A percentile compares a stretch with the other conserved stretches of the same genome.
Evolutionary conservation across 2,329 filamentous ascomycete species (phyloP).

Genomic region (Geoglossum cookeanum): DNA sequence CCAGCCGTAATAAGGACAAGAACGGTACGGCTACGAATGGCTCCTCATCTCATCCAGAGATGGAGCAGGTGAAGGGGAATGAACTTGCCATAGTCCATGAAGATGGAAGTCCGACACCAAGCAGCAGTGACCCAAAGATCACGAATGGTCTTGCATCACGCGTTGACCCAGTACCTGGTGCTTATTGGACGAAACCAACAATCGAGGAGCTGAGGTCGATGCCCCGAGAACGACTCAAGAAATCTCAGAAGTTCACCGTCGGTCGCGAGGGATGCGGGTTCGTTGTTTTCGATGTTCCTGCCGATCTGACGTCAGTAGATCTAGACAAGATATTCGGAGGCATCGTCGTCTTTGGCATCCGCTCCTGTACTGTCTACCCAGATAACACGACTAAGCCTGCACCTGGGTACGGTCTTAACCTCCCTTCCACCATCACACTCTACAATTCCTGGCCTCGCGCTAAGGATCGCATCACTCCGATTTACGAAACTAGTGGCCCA

Average conservation of each 20-base stretch:
- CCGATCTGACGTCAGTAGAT: constrained; percentile 64
- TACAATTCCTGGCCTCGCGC: constrained; percentile 84
- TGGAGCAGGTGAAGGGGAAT: constrained; percentile 53
- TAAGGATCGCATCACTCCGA: constrained; percentile 34
- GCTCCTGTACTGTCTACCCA: constrained; percentile 75
- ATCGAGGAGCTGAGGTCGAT: constrained; percentile 58
- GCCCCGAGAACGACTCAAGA: constrained; percentile 60
- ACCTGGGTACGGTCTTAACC: constrained; percentile 74
- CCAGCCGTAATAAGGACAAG: constrained; percentile 25
- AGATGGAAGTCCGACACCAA: constrained; percentile 29
- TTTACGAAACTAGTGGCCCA: constrained; percentile 40
- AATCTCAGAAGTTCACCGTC: constrained; percentile 56
- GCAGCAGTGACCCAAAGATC: neutral
- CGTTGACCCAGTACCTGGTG: constrained; percentile 31
- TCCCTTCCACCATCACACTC: constrained; percentile 70
- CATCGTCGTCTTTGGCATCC: constrained; percentile 57
- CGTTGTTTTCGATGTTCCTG: constrained; percentile 61
- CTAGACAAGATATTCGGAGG: constrained; percentile 61
- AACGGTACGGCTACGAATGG: constrained; percentile 12
- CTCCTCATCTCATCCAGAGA: constrained; percentile 32
- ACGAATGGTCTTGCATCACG: constrained; percentile 9
- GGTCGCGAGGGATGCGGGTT: constrained; percentile 67
- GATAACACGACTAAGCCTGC: constrained; percentile 59
- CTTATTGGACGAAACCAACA: constrained; percentile 74
- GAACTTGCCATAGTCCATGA: constrained; percentile 67